Percentiles rank a stretch among this genome's conserved stretches.
Evolutionary conservation across 2,329 filamentous ascomycete genomes (phyloP).

Genomic region (Fusarium miscanthi): DNA sequence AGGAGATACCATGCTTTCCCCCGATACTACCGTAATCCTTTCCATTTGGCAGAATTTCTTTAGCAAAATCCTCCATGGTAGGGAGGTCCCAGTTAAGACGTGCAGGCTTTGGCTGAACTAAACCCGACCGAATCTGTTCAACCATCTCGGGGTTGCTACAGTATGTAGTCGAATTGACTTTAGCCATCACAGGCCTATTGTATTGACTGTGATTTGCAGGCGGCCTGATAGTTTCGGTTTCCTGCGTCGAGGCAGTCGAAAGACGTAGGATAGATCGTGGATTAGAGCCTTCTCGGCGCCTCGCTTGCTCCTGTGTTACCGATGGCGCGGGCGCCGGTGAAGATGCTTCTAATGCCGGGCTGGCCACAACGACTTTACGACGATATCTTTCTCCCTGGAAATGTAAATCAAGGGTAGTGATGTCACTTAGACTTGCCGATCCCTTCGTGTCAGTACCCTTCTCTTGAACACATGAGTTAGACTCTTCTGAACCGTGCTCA

Average conservation of each 20-base stretch:
- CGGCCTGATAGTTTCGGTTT: neutral
- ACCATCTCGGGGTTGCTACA: conserved; percentile 35
- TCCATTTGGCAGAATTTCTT: conserved; percentile 8
- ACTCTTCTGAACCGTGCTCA: neutral
- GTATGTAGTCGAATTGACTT: neutral
- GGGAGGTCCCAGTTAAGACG: conserved; percentile 32
- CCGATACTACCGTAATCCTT: neutral
- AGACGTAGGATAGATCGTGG: conserved; percentile 52
- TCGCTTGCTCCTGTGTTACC: conserved; percentile 51
- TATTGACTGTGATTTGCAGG: conserved; percentile 38
- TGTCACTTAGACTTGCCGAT: neutral
- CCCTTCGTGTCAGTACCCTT: neutral
- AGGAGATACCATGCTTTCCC: neutral
- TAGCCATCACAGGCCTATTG: conserved; percentile 36
- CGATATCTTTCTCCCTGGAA: conserved; percentile 16
- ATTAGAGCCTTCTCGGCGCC: conserved; percentile 46
- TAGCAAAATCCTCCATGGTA: conserved; percentile 45
- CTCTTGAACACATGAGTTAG: neutral
- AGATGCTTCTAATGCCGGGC: conserved; percentile 40
- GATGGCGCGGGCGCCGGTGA: conserved; percentile 47
- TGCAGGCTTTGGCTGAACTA: conserved; percentile 29
- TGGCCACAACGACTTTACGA: conserved; percentile 50
- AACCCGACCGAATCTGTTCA: conserved; percentile 45
- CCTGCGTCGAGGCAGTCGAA: conserved; percentile 21
- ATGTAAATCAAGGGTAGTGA: neutral